Evolutionary conservation across 2,329 filamentous ascomycete genomes (phyloP).

Genomic region (Sarocladiaceae sp.): DNA sequence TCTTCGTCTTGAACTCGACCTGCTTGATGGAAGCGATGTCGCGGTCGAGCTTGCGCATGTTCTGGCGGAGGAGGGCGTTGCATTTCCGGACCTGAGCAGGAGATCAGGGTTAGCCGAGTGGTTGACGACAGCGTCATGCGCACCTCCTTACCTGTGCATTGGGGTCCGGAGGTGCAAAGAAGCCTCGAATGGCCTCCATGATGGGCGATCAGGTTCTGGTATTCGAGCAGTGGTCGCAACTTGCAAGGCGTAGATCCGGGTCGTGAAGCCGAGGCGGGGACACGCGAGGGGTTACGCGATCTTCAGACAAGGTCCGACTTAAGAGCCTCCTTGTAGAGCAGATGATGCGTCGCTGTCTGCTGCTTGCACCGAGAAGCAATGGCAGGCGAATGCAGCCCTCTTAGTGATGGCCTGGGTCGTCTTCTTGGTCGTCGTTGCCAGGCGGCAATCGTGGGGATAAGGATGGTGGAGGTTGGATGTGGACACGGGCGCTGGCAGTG

Average conservation of each 20-base stretch:
- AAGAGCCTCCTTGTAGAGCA: no score
- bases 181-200: constrained; percentile 82
- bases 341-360: background rate
- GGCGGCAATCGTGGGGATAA: constrained; percentile 6
- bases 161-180: constrained; percentile 90
- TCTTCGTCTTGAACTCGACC: constrained; percentile 78
- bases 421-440: no score
- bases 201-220: constrained; percentile 15
- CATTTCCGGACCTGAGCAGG: constrained; percentile 72
- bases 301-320: no score
- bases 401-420: background rate
- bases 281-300: no score
- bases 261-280: no score
- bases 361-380: background rate
- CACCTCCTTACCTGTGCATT: constrained; percentile 69
- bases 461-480: constrained; percentile 7
- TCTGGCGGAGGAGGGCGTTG: constrained; percentile 80
- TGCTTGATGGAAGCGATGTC: constrained; percentile 75
- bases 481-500: background rate
- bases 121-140: background rate
- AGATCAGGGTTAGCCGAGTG: background rate
- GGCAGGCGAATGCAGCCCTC: background rate
- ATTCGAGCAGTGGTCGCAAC: no score
- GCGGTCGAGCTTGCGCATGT: constrained; percentile 90
- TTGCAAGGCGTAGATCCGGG: no score